Evolutionary conservation across 2,329 filamentous ascomycete genomes (phyloP).

Genomic region (Cladobotryum protrusum): DNA sequence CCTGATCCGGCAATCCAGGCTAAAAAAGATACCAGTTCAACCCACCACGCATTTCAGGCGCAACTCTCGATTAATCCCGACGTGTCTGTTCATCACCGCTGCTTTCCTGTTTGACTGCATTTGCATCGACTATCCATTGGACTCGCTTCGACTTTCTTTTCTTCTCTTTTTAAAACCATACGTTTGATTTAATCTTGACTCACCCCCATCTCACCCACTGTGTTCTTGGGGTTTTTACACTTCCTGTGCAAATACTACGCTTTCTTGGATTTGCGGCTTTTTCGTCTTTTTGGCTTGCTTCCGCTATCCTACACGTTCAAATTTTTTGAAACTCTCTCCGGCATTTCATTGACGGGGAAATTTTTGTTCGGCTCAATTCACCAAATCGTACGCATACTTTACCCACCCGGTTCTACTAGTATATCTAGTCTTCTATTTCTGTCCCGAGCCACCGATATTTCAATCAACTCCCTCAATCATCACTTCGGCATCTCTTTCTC

Average conservation of each 20-base stretch:
- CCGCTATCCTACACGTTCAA: not conserved
- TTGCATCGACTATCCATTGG: not conserved
- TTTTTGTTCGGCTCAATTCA: slow-evolving; percentile 1
- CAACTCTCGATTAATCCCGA: not conserved
- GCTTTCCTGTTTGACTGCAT: slow-evolving; percentile 6
- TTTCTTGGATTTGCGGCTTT: slow-evolving; percentile 14
- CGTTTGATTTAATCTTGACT: slow-evolving; percentile 3
- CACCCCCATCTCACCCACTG: not conserved
- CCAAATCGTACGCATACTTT: slow-evolving; percentile 9
- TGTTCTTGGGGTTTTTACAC: slow-evolving; percentile 8
- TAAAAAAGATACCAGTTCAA: not conserved
- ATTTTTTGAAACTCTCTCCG: not conserved
- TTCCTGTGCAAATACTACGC: slow-evolving; percentile 13
- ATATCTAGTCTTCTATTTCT: slow-evolving; percentile 11
- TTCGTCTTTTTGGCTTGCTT: slow-evolving; percentile 10
- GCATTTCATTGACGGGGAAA: not conserved
- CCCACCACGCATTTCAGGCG: not conserved
- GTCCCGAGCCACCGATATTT: not conserved
- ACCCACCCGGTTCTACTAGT: slow-evolving; percentile 6
- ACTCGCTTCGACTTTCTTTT: not conserved
- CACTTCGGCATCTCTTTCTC: slow-evolving; percentile 13
- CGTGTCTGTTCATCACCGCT: slow-evolving; percentile 4
- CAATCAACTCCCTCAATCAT: slow-evolving; percentile 1
- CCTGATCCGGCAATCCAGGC: not conserved
- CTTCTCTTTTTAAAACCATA: not conserved